These are phyloP conservation scores for Phytophthora parvispora DNA, from an alignment of 352 stramenopile genomes.

Conservation along the genomic window DNA sequence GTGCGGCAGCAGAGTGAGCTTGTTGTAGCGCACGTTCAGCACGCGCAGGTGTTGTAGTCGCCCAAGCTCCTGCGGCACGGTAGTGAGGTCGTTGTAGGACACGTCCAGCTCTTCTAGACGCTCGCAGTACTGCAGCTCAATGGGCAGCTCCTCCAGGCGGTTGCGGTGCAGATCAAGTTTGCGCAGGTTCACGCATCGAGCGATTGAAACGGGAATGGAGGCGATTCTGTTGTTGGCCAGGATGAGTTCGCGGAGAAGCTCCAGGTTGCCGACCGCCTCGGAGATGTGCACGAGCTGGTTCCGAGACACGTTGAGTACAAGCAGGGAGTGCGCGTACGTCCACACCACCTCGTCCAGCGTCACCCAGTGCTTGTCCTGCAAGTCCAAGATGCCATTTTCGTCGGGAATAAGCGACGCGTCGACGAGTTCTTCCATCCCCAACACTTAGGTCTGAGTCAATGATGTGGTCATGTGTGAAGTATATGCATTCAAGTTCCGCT, in stretches of 20 bases:
- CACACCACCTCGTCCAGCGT: conserved; percentile 86
- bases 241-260: conserved; percentile 72
- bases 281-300: conserved; percentile 81
- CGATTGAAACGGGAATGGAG: conserved; percentile 63
- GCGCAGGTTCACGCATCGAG: conserved; percentile 70
- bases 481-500: too few relatives aligned
- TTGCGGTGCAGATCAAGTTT: conserved; percentile 78
- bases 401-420: conserved; percentile 71
- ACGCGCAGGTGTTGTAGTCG: conserved; percentile 61
- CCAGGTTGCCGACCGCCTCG: conserved; percentile 66
- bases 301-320: conserved; percentile 75
- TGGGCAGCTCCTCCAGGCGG: conserved; percentile 67
- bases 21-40: conserved; percentile 80
- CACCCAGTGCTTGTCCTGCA: conserved; percentile 85
- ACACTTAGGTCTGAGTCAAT: background rate
- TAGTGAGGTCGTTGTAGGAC: conserved; percentile 73
- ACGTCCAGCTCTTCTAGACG: conserved; percentile 75
- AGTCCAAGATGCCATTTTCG: conserved; percentile 75
- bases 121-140: conserved; percentile 75
- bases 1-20: conserved; percentile 74
- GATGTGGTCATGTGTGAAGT: background rate
- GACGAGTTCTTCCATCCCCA: conserved; percentile 78
- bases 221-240: conserved; percentile 71
- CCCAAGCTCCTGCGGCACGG: conserved; percentile 62
- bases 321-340: conserved; percentile 66